These are phyloP conservation scores for Aphanomyces stellatus DNA, from an alignment of 352 stramenopile genomes.

Conservation along the genomic window DNA sequence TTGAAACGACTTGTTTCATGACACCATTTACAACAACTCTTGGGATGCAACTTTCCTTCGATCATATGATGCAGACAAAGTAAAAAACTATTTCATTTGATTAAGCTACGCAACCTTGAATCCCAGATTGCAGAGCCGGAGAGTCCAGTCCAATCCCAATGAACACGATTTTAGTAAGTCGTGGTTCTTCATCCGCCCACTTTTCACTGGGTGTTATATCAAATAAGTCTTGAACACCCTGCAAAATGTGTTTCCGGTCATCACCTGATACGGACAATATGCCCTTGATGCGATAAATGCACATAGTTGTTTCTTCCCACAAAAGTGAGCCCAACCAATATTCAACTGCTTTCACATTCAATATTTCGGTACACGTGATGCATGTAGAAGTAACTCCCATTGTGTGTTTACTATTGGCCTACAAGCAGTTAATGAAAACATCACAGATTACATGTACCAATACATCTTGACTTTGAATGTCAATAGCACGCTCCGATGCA, in stretches of 20 bases:
- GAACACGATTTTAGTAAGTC: conserved; percentile 9
- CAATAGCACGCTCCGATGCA: conserved; percentile 46
- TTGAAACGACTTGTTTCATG: too few species aligned
- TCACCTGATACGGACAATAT: conserved; percentile 45
- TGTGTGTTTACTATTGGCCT: too few species aligned
- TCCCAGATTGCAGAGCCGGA: background rate
- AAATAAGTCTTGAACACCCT: conserved; percentile 78
- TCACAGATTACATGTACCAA: too few species aligned
- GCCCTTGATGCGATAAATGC: conserved; percentile 69
- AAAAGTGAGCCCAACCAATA: conserved; percentile 59
- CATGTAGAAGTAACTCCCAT: conserved; percentile 8
- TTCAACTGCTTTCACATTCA: conserved; percentile 53
- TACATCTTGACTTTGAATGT: too few species aligned
- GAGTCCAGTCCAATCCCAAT: background rate
- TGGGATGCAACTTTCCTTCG: too few species aligned
- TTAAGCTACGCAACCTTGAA: background rate
- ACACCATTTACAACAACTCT: too few species aligned
- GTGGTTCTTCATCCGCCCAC: background rate
- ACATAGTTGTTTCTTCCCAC: conserved; percentile 37
- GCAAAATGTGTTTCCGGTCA: conserved; percentile 60
- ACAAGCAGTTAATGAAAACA: too few species aligned
- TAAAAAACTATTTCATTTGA: too few species aligned
- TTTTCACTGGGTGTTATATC: conserved; percentile 29
- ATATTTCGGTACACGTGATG: conserved; percentile 21
- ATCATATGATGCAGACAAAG: too few species aligned